Evolutionary conservation across 371 early-diverging fungal species (phyloP), one percentile per base, ranked within the genome.

Genomic region (Mucor lusitanicus): DNA sequence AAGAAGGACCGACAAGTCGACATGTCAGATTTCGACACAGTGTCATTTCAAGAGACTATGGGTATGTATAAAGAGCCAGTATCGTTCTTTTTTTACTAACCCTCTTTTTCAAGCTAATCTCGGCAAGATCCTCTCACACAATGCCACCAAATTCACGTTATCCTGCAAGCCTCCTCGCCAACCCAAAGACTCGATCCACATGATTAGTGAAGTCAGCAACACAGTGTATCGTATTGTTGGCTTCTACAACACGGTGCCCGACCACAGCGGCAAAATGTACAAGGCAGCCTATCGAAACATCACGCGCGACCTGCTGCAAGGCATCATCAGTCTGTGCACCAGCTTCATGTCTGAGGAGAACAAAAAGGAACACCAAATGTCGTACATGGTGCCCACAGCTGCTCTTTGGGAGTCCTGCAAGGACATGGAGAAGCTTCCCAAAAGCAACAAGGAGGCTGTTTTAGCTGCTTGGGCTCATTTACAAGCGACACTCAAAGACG

Each of bases 101-200:
- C 2, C 6, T 30, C 30, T 6, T 30, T n/a, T n/a, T n/a, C 30
- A 30, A 79, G 75, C 46, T 11, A 74, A 74, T 30, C 65, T 82
- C 0, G 76, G 78, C 11, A 69, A 76, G 50, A 66, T 82, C 6
- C 69, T 82, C 15, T 72, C 80, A 23, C 76, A 78, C 39, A 78
- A 82, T 58, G 78, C 83, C n/a, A 82, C 83, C 23, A 82, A 82
- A 57, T 71, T 82, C 23, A 72, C 80, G 1, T 54, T 82, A 42
- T 80, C 83, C n/a, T 82, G 83, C 56, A 82, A 82, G 67, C 80
- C 83, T 58, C 83, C 83, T 42, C 75, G 80, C 23, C 78, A 82
- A 69, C 70, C 78, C 1, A 37, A 23, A 5, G 83, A 82, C 42
- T 72, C 72, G 25, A 65, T 73, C 15, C 70, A 68, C 17, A 79